Conservation (phyloP, 441 rosid genomes). For the Melastoma candidum region DNA sequence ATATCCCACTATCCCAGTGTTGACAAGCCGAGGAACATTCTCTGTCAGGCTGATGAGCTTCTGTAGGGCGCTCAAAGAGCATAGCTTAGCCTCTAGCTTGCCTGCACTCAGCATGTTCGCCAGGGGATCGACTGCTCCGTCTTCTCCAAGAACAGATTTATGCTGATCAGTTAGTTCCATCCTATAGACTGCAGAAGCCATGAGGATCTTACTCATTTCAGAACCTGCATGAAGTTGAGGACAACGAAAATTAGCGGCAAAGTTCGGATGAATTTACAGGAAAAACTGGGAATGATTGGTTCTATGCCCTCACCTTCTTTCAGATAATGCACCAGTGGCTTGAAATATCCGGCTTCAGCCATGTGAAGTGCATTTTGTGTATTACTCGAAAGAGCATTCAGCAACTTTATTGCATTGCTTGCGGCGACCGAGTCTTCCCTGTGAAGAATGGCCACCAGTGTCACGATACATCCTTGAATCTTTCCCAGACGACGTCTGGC, state of each 20-base stretch:
- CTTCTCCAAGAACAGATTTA: conserved; percentile 54
- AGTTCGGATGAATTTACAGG: no score
- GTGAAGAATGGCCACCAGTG: conserved; percentile 44
- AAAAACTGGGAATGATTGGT: no score
- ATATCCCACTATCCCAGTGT: conserved; percentile 39
- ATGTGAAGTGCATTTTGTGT: conserved; percentile 67
- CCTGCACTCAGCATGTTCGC: conserved; percentile 51
- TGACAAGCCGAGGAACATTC: conserved; percentile 34
- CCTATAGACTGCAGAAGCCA: conserved; percentile 64
- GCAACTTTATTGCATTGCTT: conserved; percentile 38
- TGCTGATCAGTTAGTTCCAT: conserved; percentile 60
- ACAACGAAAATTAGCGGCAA: no score
- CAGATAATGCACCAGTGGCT: conserved; percentile 50
- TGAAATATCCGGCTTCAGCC: conserved; percentile 74
- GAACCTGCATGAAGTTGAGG: conserved; percentile 31
- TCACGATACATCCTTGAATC: conserved; percentile 66
- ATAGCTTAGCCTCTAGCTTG: conserved; percentile 62
- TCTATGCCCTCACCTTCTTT: conserved; percentile 33
- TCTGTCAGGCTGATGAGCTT: conserved; percentile 37
- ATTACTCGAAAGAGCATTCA: conserved; percentile 46
- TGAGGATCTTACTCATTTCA: conserved; percentile 67
- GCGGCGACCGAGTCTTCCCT: conserved; percentile 48
- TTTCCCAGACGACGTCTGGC: conserved; percentile 49
- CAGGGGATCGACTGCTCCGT: conserved; percentile 53
- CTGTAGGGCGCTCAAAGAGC: conserved; percentile 53